Percentiles rank a stretch among this genome's conserved stretches.
Conservation (phyloP, 805 yeast species). For the Myxozyma vanderwaltii region DNA sequence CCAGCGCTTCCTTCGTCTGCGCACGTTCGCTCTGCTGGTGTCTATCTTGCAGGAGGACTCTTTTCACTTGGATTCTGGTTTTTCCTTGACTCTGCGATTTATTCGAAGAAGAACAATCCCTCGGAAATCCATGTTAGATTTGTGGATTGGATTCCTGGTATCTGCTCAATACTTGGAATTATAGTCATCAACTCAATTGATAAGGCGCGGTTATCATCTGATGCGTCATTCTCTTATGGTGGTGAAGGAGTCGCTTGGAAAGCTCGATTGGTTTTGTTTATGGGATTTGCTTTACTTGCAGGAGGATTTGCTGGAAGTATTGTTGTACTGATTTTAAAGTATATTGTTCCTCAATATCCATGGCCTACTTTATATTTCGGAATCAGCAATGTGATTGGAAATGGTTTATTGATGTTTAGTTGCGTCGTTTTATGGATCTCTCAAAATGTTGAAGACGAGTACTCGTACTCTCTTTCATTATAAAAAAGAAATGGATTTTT, state of each 20-base stretch:
- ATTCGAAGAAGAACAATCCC: slow-evolving; percentile 80
- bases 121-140: slow-evolving; percentile 84
- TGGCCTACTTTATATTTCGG: slow-evolving; percentile 97
- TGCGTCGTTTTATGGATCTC: slow-evolving; percentile 90
- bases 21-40: slow-evolving; percentile 37
- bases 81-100: slow-evolving; percentile 84
- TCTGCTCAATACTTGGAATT: slow-evolving; percentile 89
- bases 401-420: slow-evolving; percentile 79
- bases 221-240: slow-evolving; percentile 47
- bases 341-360: slow-evolving; percentile 71
- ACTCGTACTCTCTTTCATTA: slow-evolving; percentile 84
- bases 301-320: slow-evolving; percentile 93
- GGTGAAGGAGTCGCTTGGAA: slow-evolving; percentile 74
- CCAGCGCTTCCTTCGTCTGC: slow-evolving; percentile 30
- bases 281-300: slow-evolving; percentile 90
- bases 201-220: slow-evolving; percentile 54
- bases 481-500: slow-evolving; percentile 40
- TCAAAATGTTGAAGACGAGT: slow-evolving; percentile 94
- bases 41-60: slow-evolving; percentile 45
- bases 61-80: slow-evolving; percentile 90
- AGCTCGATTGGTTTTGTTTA: slow-evolving; percentile 83
- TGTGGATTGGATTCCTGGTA: slow-evolving; percentile 93
- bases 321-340: slow-evolving; percentile 83
- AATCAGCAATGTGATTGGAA: slow-evolving; percentile 78
- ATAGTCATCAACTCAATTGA: slow-evolving; percentile 67